These are phyloP conservation scores for Fusarium lyarnte DNA, from an alignment of 2,329 filamentous ascomycete species.

Conservation along the genomic window DNA sequence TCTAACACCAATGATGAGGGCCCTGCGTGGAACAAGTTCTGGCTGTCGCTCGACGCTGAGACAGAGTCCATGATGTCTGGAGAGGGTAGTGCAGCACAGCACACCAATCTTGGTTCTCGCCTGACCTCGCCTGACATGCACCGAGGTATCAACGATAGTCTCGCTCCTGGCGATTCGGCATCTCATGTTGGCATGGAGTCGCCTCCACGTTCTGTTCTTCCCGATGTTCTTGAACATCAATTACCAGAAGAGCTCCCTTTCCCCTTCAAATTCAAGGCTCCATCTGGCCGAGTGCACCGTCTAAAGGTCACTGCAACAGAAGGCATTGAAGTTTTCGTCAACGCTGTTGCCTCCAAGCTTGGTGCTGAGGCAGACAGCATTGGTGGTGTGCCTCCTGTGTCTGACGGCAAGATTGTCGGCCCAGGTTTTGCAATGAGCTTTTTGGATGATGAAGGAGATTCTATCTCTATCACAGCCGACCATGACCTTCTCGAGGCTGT, in stretches of 20 bases:
- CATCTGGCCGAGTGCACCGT: slow-evolving; percentile 91
- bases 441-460: slow-evolving; percentile 95
- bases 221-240: slow-evolving; percentile 59
- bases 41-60: slow-evolving; percentile 94
- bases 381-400: slow-evolving; percentile 80
- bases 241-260: slow-evolving; percentile 80
- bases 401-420: slow-evolving; percentile 79
- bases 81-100: slow-evolving; percentile 78
- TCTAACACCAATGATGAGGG: slow-evolving; percentile 83
- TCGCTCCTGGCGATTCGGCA: slow-evolving; percentile 92
- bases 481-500: slow-evolving; percentile 93
- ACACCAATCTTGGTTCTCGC: slow-evolving; percentile 72
- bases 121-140: slow-evolving; percentile 82
- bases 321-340: slow-evolving; percentile 82
- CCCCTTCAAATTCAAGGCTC: slow-evolving; percentile 99
- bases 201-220: slow-evolving; percentile 72
- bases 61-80: slow-evolving; percentile 97
- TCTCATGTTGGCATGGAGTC: slow-evolving; percentile 89
- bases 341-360: slow-evolving; percentile 83
- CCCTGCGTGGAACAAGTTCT: slow-evolving; percentile 99
- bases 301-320: slow-evolving; percentile 84
- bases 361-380: slow-evolving; percentile 84
- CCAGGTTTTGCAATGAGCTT: slow-evolving; percentile 94
- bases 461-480: slow-evolving; percentile 95
- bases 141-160: slow-evolving; percentile 79